These are phyloP conservation scores for Leishmania martiniquensis DNA, from an alignment of 208 protist species.

Conservation along the genomic window DNA sequence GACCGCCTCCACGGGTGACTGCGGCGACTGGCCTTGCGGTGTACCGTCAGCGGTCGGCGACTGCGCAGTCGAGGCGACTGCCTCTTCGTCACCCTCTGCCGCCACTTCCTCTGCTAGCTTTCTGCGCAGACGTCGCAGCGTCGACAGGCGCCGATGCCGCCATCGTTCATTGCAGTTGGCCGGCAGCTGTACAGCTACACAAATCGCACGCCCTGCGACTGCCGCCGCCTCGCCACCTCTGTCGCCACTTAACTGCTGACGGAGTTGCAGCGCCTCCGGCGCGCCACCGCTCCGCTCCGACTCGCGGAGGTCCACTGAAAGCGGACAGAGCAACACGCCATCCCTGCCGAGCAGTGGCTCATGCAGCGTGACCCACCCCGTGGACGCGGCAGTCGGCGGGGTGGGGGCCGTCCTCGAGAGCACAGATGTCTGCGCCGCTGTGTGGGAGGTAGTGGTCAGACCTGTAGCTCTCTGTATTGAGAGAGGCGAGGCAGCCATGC, in stretches of 20 bases:
- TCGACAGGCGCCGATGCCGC: conserved; percentile 16
- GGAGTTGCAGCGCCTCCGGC: background rate
- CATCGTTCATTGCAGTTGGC: conserved; percentile 16
- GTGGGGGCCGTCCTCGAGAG: background rate
- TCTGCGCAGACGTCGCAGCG: conserved; percentile 1
- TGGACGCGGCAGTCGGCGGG: conserved; percentile 1
- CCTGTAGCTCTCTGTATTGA: background rate
- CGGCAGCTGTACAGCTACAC: conserved; percentile 32
- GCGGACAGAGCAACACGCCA: conserved; percentile 53
- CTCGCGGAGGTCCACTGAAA: conserved; percentile 34
- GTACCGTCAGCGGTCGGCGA: background rate
- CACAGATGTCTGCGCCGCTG: background rate
- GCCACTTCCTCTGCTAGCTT: conserved; percentile 12
- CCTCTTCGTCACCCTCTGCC: conserved; percentile 16
- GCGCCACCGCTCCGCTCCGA: conserved; percentile 1
- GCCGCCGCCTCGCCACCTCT: background rate
- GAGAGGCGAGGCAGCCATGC: conserved; percentile 2
- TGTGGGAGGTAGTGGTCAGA: background rate
- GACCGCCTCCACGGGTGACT: background rate
- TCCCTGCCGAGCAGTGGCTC: conserved; percentile 61
- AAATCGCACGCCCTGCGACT: conserved; percentile 3
- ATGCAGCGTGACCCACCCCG: conserved; percentile 57
- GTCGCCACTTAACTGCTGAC: background rate
- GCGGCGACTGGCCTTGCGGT: background rate
- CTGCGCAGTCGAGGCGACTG: background rate